Conservation (phyloP, 1,284 basidiomycete species). For the Trametes pubescens region DNA sequence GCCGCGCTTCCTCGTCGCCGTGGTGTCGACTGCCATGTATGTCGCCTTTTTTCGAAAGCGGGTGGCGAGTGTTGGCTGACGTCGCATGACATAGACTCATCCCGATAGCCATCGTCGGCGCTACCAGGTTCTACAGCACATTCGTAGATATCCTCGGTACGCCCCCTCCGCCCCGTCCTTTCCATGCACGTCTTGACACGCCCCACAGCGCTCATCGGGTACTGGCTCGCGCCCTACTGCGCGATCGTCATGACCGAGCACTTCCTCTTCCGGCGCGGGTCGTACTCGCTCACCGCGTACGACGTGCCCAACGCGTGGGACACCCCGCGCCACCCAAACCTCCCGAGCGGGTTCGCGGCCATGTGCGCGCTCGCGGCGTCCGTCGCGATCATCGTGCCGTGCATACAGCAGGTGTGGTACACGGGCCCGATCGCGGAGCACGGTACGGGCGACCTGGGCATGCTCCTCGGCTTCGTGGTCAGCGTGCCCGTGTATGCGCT, state of each 20-base stretch:
- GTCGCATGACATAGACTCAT: slow-evolving; percentile 53
- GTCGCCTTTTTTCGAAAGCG: slow-evolving; percentile 13
- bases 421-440: slow-evolving; percentile 53
- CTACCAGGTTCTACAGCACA: slow-evolving; percentile 63
- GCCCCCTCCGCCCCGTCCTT: slow-evolving; percentile 29
- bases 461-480: slow-evolving; percentile 57
- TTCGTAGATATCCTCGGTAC: slow-evolving; percentile 63
- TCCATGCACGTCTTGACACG: neutral
- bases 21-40: slow-evolving; percentile 77
- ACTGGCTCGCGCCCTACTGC: slow-evolving; percentile 65
- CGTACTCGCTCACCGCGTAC: slow-evolving; percentile 42
- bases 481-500: slow-evolving; percentile 49
- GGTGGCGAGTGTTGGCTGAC: slow-evolving; percentile 6
- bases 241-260: slow-evolving; percentile 66
- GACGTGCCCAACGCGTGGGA: slow-evolving; percentile 53
- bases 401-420: slow-evolving; percentile 69
- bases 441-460: slow-evolving; percentile 66
- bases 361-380: slow-evolving; percentile 55
- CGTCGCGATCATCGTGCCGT: slow-evolving; percentile 60
- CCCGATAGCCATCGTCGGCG: slow-evolving; percentile 66
- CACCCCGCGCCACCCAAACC: slow-evolving; percentile 41
- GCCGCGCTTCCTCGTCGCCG: slow-evolving; percentile 77
- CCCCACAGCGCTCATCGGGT: slow-evolving; percentile 58
- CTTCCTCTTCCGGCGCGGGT: slow-evolving; percentile 56
- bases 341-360: slow-evolving; percentile 58